Conservation (phyloP, 1,284 basidiomycete genomes). For the Acaromyces ingoldii region DNA sequence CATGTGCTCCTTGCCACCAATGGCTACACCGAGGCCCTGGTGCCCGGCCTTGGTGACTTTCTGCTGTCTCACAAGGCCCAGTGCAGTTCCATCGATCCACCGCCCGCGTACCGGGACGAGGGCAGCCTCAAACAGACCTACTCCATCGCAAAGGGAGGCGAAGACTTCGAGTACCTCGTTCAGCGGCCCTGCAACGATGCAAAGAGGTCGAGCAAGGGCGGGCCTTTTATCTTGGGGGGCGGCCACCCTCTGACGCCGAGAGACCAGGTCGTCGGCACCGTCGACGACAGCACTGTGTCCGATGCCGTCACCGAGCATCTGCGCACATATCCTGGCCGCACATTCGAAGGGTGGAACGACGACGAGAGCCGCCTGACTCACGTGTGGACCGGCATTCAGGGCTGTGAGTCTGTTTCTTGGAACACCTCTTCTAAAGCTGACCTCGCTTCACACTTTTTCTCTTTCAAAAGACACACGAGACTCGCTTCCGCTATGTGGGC, state of each 20-base stretch:
- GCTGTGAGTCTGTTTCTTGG: too few relatives aligned
- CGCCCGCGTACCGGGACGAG: not conserved
- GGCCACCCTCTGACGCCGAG: not conserved
- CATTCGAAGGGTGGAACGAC: slow-evolving; percentile 1
- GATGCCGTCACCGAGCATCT: not conserved
- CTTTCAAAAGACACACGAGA: slow-evolving; percentile 4
- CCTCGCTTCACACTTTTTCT: not conserved
- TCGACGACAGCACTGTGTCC: slow-evolving; percentile 1
- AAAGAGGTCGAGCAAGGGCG: not conserved
- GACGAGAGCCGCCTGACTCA: not conserved
- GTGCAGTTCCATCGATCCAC: slow-evolving; percentile 5
- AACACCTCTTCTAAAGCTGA: not conserved
- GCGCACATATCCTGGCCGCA: not conserved
- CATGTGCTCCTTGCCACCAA: slow-evolving; percentile 9
- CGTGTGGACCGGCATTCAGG: slow-evolving; percentile 11
- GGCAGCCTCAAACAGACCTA: not conserved
- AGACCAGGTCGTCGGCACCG: slow-evolving; percentile 4
- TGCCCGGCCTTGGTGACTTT: not conserved
- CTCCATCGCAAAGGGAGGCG: not conserved
- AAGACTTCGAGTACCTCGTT: slow-evolving; percentile 10
- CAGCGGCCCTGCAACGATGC: not conserved
- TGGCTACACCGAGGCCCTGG: slow-evolving; percentile 6
- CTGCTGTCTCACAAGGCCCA: slow-evolving; percentile 8
- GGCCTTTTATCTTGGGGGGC: slow-evolving; percentile 6
- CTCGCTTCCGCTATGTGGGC: slow-evolving; percentile 5